Evolutionary conservation across 768 basidiomycete genomes (phyloP), one percentile per base, ranked within the genome.

Genomic region (Pleurotus ostreatus): DNA sequence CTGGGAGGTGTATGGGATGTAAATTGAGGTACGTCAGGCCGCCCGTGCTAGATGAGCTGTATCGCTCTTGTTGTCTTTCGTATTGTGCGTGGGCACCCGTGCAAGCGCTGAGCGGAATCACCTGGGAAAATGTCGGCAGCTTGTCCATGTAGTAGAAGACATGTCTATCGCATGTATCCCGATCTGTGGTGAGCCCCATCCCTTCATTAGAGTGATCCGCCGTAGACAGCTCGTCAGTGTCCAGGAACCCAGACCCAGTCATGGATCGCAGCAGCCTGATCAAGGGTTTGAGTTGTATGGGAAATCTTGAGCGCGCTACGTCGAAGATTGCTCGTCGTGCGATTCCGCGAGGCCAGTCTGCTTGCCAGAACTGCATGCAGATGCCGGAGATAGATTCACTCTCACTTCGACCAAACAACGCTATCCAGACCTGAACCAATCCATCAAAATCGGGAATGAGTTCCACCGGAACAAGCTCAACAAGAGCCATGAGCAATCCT

Each of bases 281-380:
- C 18, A 95, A 79, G 0, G 86, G 83, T 22, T 78, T 75, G 59
- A 88, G 78, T 55, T 92, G 85, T 26, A 92, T 79, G 2, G 94
- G 94, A 70, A 94, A 98, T 2, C 91, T 82, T 7, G 88, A 81
- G 2, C 89, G 81, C 5, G 89, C 83, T 20, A 92, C 84, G 58
- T 94, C 92, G 55, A 98, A 81, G 49, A 95, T 80, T 37, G 89
- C 88, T 23, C 88, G 82, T 26, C 93, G 88, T 16, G 85, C 72
- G 3, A 79, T 77, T 46, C 83, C 83, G 38, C 78, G 75, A 39
- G 82, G 73, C 83, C 85, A 89, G 34, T 94, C 92, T 1, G 73
- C 76, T 53, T 84, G 77, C 93, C 94, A 98, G 68, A 84, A 95
- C 61, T 94, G 91, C 4, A 78, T 73, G 60, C 87, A 89, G 57